phyloP scores from a whole-genome alignment of 805 yeast genomes.

The Candida odintsovae region DNA sequence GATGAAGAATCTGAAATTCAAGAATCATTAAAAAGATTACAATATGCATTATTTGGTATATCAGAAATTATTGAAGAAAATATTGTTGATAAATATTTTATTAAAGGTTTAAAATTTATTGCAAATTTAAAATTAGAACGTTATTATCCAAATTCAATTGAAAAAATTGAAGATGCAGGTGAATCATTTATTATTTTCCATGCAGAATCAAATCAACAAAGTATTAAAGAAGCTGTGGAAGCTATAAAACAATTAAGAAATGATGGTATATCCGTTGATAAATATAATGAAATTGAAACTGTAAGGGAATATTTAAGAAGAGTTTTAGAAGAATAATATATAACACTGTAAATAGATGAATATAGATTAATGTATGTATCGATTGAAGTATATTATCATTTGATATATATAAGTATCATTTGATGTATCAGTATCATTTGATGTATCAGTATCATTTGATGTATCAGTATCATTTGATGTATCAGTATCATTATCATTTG shows the following conservation, averaged over 20 bases:
- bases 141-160: conserved; percentile 38
- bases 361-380: background rate
- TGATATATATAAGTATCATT: no score
- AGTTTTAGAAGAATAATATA: conserved; percentile 9
- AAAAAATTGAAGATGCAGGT: conserved; percentile 26
- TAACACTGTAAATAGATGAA: conserved; percentile 4
- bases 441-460: no score
- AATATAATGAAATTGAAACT: conserved; percentile 30
- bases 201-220: conserved; percentile 36
- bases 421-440: no score
- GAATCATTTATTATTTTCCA: conserved; percentile 45
- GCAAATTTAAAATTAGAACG: conserved; percentile 63
- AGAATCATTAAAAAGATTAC: conserved; percentile 72
- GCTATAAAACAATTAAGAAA: conserved; percentile 44
- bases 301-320: conserved; percentile 23
- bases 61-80: conserved; percentile 58
- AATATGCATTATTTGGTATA: conserved; percentile 80
- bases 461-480: no score
- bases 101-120: conserved; percentile 62
- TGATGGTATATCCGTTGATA: conserved; percentile 25
- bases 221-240: conserved; percentile 34
- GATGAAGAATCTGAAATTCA: conserved; percentile 54
- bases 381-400: no score
- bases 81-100: conserved; percentile 50
- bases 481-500: no score